These are phyloP conservation scores for Vickermania spadyakhi DNA, from an alignment of 208 protist genomes.

Conservation along the genomic window DNA sequence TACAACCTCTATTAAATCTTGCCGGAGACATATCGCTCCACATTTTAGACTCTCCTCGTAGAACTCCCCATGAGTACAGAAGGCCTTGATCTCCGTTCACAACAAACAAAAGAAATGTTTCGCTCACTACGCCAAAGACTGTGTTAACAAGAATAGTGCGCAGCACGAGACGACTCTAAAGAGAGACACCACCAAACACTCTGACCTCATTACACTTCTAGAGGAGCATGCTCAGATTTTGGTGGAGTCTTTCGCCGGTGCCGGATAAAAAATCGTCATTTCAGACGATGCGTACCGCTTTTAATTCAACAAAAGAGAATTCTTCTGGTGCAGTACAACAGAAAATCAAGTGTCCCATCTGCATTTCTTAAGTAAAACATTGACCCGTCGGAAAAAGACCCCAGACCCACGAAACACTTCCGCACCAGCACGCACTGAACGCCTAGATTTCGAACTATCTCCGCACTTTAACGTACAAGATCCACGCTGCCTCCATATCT, in stretches of 20 bases:
- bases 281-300: conserved; percentile 11
- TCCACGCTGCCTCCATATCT: too few species aligned
- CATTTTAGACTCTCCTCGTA: conserved; percentile 2
- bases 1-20: conserved; percentile 9
- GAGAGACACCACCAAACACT: conserved; percentile 1
- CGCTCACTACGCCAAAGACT: conserved; percentile 10
- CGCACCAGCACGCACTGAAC: too few species aligned
- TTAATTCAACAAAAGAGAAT: conserved; percentile 9
- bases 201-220: conserved; percentile 7
- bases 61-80: conserved; percentile 14
- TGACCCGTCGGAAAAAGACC: too few species aligned
- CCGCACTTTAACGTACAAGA: too few species aligned
- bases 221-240: conserved; percentile 14
- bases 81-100: conserved; percentile 14
- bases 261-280: conserved; percentile 11
- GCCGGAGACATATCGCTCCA: neutral
- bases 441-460: too few species aligned
- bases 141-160: conserved; percentile 11
- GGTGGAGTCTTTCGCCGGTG: conserved; percentile 11
- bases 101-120: conserved; percentile 12
- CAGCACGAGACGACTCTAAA: conserved; percentile 8
- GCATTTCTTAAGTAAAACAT: too few species aligned
- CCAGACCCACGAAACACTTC: too few species aligned
- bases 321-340: conserved; percentile 9
- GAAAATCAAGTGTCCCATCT: too few species aligned